Base-by-base conservation (phyloP, 495 filamentous ascomycete genomes). In the Hyaloscypha bicolor region DNA sequence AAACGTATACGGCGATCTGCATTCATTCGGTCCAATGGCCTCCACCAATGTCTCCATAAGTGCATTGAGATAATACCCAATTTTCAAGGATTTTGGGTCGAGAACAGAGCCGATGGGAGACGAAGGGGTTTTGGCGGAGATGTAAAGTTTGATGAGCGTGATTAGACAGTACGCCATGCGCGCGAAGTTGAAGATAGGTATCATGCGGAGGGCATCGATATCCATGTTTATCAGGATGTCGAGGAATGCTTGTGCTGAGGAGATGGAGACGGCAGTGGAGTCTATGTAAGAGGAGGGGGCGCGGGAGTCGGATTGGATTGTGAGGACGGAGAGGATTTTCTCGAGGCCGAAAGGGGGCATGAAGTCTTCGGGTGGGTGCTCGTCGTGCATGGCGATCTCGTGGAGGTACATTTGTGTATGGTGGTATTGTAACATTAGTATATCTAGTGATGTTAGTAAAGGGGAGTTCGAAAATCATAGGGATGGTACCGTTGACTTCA, bases 351-450 rank as follows among this genome's bases (percentile, higher is more conserved):
- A 66, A 69, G 65, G 78, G 62, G 56, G 78, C 61, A 31, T 76
- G 77, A 67, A 84, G 64, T 82, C 79, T n/a, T 80, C 80, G 14
- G 82, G 80, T 32, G 80, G 78, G 64, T 85, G 83, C 16, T 83
- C 82, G 65, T 82, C 79, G 51, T 82, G 80, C 37, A 84, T 73
- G 42, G 79, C 82, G 9, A 84, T 61, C 69, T 86, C 83, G 66
- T 85, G 83, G 63, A 85, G 76, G 32, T 78, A 79, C 9, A 86
- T 76, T 32, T 78, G 73, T 30, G 77, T 75, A 60, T 78, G 77
- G 62, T 82, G 77, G 56, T 82, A 85, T 73, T 81, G 79, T 59
- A 85, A 74, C 39, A 74, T 76, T 68, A 84, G 71, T 57, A 78
- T 71, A 6, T 78, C 81, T 81, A 35, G 53, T 30, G 45, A 0